Percentiles rank a stretch among this genome's conserved stretches.
phyloP scores from a whole-genome alignment of 1,139 yeast species.

The Suhomyces yuchorum region DNA sequence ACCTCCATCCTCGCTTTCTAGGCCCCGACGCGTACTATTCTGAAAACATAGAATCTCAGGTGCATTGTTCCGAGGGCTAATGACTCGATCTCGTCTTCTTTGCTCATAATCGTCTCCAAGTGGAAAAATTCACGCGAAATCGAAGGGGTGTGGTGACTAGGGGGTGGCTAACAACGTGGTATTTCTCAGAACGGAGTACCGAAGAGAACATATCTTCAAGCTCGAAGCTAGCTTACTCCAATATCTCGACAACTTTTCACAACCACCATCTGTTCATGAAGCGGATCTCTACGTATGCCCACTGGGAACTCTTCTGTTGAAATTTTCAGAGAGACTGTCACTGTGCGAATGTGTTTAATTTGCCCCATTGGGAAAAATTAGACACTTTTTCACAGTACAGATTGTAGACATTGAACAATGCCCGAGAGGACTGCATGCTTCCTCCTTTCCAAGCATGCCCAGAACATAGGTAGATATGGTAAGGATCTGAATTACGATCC shows the following conservation, averaged over 20 bases:
- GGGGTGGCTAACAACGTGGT: background rate
- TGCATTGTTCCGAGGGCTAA: background rate
- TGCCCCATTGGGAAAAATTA: slow-evolving; percentile 1
- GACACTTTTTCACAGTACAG: slow-evolving; percentile 1
- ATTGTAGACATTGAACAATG: background rate
- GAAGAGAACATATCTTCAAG: too few species aligned
- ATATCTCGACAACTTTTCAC: too few species aligned
- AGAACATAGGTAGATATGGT: background rate
- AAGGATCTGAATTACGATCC: background rate
- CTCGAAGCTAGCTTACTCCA: too few species aligned
- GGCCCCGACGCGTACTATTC: background rate
- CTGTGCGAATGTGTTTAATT: background rate
- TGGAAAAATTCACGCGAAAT: background rate
- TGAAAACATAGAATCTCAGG: background rate
- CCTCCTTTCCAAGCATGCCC: background rate
- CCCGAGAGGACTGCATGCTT: background rate
- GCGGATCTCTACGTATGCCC: too few species aligned
- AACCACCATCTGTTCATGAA: too few species aligned
- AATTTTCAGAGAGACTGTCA: too few species aligned
- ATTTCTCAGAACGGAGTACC: background rate
- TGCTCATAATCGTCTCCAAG: background rate
- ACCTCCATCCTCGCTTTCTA: background rate
- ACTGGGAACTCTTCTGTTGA: too few species aligned
- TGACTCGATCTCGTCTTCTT: background rate
- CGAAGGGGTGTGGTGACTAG: background rate